Conservation (phyloP, 441 rosid species). For the Corymbia citriodora region DNA sequence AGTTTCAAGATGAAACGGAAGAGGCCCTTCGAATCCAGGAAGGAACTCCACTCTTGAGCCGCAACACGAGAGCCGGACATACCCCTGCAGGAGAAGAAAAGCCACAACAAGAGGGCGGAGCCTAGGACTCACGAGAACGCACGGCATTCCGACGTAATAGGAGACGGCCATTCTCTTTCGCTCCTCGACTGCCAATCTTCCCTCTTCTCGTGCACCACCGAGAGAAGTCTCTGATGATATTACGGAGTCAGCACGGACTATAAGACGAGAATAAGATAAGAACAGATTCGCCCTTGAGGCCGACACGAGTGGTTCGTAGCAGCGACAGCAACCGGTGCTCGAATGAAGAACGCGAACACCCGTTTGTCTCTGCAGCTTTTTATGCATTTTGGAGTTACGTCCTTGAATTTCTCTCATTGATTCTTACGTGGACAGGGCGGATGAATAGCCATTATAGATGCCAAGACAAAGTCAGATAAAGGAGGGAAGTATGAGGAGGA, state of each 20-base stretch:
- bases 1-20: slow-evolving; percentile 75
- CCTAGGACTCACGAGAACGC: neutral
- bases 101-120: neutral
- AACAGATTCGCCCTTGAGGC: too few species aligned
- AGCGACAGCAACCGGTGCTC: neutral
- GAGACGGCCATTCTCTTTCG: neutral
- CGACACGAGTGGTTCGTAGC: neutral
- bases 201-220: neutral
- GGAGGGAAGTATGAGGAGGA: neutral
- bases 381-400: neutral
- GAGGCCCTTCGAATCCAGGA: slow-evolving; percentile 66
- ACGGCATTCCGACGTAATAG: neutral
- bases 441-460: neutral
- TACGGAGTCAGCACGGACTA: neutral
- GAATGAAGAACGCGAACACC: neutral
- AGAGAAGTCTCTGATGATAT: neutral
- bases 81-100: slow-evolving; percentile 12
- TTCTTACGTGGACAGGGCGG: neutral
- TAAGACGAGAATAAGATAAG: neutral
- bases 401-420: neutral
- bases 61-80: slow-evolving; percentile 1
- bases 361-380: neutral
- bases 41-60: slow-evolving; percentile 38
- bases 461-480: neutral
- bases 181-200: neutral